Evolutionary conservation across 2,329 filamentous ascomycete species (phyloP), one percentile per base, ranked within the genome.

Genomic region (Didymella glomerata): DNA sequence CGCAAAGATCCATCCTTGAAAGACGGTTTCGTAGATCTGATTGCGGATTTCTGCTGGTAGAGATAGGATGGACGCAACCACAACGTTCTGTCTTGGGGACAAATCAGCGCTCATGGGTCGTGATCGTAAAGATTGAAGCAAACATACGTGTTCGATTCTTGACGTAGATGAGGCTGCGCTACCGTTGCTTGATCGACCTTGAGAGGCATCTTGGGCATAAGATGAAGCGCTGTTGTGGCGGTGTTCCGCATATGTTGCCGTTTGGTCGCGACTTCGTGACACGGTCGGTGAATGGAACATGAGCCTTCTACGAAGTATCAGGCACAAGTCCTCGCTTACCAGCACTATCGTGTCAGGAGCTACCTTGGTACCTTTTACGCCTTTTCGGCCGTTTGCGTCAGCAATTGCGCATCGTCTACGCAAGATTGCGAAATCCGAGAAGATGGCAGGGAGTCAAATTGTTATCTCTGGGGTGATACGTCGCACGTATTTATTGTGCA

Each of bases 21-120:
- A 53, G 4, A 54, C 49, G 32, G 24, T 0, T 30, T 54, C 49
- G 25, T 58, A 52, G 13, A 54, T 42, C 3, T 41, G 46, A 28
- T 59, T 54, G 11, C 46, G 40, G 24, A 48, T 41, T 24, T 50
- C 50, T 25, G 56, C 56, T 20, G 56, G 50, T 4, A 59, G 40
- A n/a, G 24, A n/a, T 5, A 59, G 25, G 30, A 50, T 36, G 1
- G n/a, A 25, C 16, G 20, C 46, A 41, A 28, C 36, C 7, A 25
- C 27, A 9, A 11, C 18, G 5, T 41, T 18, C 4, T 28, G 27
- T 20, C 46, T 47, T 24, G 13, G 3, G 30, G 9, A 7, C 14
- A 7, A 25, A 22, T 36, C 18, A 48, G 32, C 16, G n/a, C 32
- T 18, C 6, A 18, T 3, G 5, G n/a, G 2, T 38, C 11, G n/a